Evolutionary conservation across 176 grass and related monocot genomes (phyloP), one percentile per base, ranked within the genome.

Genomic region (Bothriochloa decipiens): DNA sequence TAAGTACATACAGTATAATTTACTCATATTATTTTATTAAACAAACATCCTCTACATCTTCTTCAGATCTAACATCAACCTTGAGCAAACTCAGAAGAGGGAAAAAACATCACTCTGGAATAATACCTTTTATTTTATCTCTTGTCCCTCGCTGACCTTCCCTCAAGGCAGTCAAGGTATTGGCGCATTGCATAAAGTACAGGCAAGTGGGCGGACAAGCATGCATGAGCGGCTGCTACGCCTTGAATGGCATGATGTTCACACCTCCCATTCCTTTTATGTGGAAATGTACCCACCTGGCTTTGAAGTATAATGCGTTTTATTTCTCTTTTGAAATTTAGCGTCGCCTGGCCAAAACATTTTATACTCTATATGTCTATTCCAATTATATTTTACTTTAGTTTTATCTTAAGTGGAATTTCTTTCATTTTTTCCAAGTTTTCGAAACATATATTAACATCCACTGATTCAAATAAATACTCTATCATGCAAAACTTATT

Each of bases 271-370:
- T 70, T 71, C 2, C 29, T 20, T 43, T 33, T 67, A 20, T 33
- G 17, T 26, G 17, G 60, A 86, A 75, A 36, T n/a, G 4, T 35
- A 29, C 36, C 20, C 3, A 41, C 22, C 11, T 33, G 23, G 37
- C 27, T 32, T 50, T 22, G 17, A 53, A 53, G 16, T 17, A 18
- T 52, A 65, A 63, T 12, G 3, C 14, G 5, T 61, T 70, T 14
- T 47, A 47, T 86, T 74, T 61, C 17, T 32, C 23, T 70, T 84
- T 70, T 75, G 16, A 60, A 61, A 60, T 49, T 63, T 49, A 58
- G 20, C 8, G 2, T 58, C 18, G 8, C 3, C 55, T 58, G 16
- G 55, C 20, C 20, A n/a, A 57, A 8, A 22, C 17, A 55, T 7
- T 8, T 8, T 40, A 13, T 18, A 18, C 49, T 18, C 5, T 18